Evolutionary conservation across 2,329 filamentous ascomycete species (phyloP), one percentile per base, ranked within the genome.

Genomic region (Cladobotryum mycophilum): DNA sequence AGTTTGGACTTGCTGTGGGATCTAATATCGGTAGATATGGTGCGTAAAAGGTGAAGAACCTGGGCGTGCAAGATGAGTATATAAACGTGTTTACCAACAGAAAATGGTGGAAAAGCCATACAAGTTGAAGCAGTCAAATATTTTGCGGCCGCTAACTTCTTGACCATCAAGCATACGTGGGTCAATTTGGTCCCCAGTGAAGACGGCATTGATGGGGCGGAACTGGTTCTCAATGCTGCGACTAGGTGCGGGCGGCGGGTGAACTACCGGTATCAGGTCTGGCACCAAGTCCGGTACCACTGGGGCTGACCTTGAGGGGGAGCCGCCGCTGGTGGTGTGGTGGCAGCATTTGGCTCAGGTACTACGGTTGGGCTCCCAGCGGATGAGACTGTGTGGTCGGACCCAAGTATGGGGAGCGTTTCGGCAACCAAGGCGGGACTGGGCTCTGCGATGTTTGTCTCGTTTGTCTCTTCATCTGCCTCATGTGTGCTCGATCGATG

Each of bases 31-130:
- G 47, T 14, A 49, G 40, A 36, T 44, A 49, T 3, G 47, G 47
- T 11, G 41, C 47, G n/a, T 49, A 49, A 15, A 33, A n/a, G 2
- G n/a, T 22, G 17, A 45, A 49, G 47, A 49, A 49, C 5, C 47
- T 49, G 8, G 9, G 41, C 6, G 22, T 6, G 8, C 17, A 49
- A 15, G 40, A 18, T 45, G 37, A 45, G 35, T 30, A 30, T 30
- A 30, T 20, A 30, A 30, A 30, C 25, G 25, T 5, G 25, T 30
- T 5, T 5, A 30, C 9, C 25, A 38, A 9, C 4, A 12, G 22
- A 5, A 13, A 4, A 22, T 11, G 33, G 35, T 18, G n/a, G 5
- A 18, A 13, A 30, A 15, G 4, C 7, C 38, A 13, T 49, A 49
- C 47, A 49, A 7, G 33, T 45, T n/a, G 25, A 49, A 49, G 7